Base-by-base conservation (phyloP, 495 filamentous ascomycete species). In the Usnea hakonensis region DNA sequence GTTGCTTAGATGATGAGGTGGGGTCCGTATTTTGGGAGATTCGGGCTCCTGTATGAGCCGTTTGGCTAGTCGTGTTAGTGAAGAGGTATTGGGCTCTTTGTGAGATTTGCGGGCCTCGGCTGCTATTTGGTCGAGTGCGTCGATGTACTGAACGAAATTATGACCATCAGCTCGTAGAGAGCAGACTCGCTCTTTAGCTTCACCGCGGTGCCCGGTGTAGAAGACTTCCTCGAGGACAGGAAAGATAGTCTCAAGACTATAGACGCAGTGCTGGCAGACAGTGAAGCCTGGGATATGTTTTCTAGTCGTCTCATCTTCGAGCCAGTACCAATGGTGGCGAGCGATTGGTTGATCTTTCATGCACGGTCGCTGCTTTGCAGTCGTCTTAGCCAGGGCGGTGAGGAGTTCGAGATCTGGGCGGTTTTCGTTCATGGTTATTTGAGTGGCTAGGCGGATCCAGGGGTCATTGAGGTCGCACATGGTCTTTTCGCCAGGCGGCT, bases 361-460 rank as follows among this genome's bases (percentile, higher is more conserved):
- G 65, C 87, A 90, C 5, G 75, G 70, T 69, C 67, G 50, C 68
- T 73, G 17, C 56, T 74, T 28, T 60, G 74, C 63, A 60, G 74
- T 43, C 71, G 82, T 68, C 63, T 76, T 59, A 54, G 82, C 61
- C 57, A 87, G 70, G 68, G 75, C 67, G 40, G 80, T 79, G 10
- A 90, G 75, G 23, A 88, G 74, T 35, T 81, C 77, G 17, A 84
- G 73, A 61, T 81, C 75, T 55, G 73, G 69, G 32, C 80, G 71
- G 36, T 78, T 67, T 32, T 52, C 2, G 5, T 52, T 52, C 48
- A 52, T 52, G 26, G 48, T 52, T 63, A 85, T 78, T 68, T 84
- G 83, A 60, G 84, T 76, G 3, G 85, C 86, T 9, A 88, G 74
- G n/a, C 86, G 80, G 44, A 82, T 76, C 86, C 86, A 90, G 13